Evolutionary conservation across 2,329 filamentous ascomycete species (phyloP).

Genomic region (Karstenula rhodostoma): DNA sequence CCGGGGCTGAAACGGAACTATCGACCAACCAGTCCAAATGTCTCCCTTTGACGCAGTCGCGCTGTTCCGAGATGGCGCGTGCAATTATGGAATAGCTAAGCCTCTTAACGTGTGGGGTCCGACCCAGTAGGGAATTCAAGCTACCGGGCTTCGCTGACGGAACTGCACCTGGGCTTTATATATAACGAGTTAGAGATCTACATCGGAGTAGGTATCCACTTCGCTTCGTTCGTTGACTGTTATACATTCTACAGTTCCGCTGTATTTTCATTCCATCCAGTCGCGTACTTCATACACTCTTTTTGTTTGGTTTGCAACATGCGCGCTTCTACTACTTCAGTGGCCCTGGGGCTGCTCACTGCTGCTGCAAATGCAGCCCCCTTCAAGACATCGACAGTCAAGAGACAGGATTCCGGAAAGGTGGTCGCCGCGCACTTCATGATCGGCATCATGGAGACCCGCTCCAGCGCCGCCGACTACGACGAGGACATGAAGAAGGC

Average conservation of each 20-base stretch:
- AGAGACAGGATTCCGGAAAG: conserved; percentile 21
- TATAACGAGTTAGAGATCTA: conserved; percentile 7
- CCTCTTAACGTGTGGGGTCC: conserved; percentile 3
- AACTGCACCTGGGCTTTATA: background rate
- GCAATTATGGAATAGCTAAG: background rate
- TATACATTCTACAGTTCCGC: background rate
- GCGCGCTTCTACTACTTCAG: conserved; percentile 22
- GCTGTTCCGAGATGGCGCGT: background rate
- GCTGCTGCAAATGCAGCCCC: conserved; percentile 25
- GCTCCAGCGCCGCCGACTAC: conserved; percentile 33
- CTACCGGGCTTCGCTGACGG: background rate
- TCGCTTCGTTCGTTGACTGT: conserved; percentile 14
- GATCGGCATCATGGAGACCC: conserved; percentile 37
- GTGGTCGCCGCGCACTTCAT: conserved; percentile 42
- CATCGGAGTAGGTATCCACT: background rate
- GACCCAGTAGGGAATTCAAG: background rate
- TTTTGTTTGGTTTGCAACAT: conserved; percentile 17
- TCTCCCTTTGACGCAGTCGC: background rate
- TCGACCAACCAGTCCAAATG: background rate
- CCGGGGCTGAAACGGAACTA: conserved; percentile 1
- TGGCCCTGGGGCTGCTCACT: conserved; percentile 28
- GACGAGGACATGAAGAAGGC: conserved; percentile 37
- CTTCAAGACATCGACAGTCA: conserved; percentile 14
- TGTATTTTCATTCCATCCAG: conserved; percentile 8
- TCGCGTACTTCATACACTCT: conserved; percentile 15